phyloP scores from a whole-genome alignment of 371 early-diverging fungal genomes.

The Synchytrium microbalum region DNA sequence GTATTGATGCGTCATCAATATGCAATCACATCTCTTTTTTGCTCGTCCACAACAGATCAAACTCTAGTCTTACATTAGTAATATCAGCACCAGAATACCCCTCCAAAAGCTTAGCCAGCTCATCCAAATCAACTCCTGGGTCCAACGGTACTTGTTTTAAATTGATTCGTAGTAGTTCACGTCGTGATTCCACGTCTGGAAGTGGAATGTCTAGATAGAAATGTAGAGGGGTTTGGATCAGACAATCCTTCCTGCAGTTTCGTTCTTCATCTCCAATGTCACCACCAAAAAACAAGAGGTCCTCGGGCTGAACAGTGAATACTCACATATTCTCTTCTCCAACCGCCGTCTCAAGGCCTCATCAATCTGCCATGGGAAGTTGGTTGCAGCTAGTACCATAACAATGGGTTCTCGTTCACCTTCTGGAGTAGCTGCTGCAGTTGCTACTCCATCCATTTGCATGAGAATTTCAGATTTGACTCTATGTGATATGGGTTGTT shows the following conservation, averaged over 20 bases:
- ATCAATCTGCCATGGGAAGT: constrained; percentile 90
- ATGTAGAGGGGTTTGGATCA: no score
- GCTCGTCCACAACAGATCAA: constrained; percentile 1
- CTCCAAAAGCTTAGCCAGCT: constrained; percentile 34
- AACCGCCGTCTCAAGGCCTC: constrained; percentile 78
- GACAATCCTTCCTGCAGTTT: no score
- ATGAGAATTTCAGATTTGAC: constrained; percentile 51
- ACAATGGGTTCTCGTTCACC: constrained; percentile 39
- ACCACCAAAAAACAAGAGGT: background rate
- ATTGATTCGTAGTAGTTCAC: constrained; percentile 40
- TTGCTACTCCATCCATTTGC: constrained; percentile 56
- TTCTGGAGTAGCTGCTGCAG: constrained; percentile 50
- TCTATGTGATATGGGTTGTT: no score
- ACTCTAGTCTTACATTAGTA: constrained; percentile 42
- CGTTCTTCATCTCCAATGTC: no score
- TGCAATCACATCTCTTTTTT: no score
- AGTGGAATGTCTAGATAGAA: constrained; percentile 41
- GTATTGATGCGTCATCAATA: background rate
- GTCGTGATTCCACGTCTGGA: constrained; percentile 39
- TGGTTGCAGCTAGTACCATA: constrained; percentile 96
- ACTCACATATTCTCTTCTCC: constrained; percentile 44
- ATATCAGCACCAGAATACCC: constrained; percentile 54
- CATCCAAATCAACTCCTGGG: constrained; percentile 33
- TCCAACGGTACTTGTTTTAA: constrained; percentile 30
- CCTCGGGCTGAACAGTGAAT: no score